A percentile compares a stretch with the other conserved stretches of the same genome.
These are phyloP conservation scores for Ambrosia hybrid DNA, from an alignment of 140 eudicot genomes.

Conservation along the genomic window DNA sequence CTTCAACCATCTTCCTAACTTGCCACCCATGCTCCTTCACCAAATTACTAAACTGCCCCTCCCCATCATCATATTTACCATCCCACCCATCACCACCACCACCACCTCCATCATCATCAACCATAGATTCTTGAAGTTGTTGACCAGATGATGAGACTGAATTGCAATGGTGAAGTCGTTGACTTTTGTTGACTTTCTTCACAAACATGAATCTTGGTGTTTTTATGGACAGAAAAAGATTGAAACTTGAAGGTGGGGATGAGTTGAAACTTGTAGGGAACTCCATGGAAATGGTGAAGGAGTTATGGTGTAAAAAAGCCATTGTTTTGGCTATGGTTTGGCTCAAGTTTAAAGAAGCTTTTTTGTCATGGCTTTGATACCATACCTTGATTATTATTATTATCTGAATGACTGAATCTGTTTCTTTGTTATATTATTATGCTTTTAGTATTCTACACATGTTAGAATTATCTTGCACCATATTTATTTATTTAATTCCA, in stretches of 20 bases:
- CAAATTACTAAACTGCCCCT: constrained; percentile 52
- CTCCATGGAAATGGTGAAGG: constrained; percentile 34
- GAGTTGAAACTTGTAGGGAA: constrained; percentile 15
- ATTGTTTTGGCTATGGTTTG: constrained; percentile 19
- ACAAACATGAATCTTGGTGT: constrained; percentile 17
- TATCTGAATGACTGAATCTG: background rate
- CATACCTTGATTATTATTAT: background rate
- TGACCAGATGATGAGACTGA: constrained; percentile 36
- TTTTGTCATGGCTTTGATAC: constrained; percentile 14
- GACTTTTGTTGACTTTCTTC: constrained; percentile 36
- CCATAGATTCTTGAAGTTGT: constrained; percentile 29
- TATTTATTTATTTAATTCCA: background rate
- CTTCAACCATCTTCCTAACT: constrained; percentile 81
- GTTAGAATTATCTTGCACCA: constrained; percentile 14
- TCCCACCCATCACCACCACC: constrained; percentile 18
- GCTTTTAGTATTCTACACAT: background rate
- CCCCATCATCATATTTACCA: constrained; percentile 24
- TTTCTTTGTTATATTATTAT: background rate
- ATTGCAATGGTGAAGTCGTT: constrained; percentile 21
- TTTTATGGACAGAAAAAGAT: constrained; percentile 29
- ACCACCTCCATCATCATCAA: constrained; percentile 17
- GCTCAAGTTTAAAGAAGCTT: constrained; percentile 3
- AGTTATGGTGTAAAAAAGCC: constrained; percentile 25
- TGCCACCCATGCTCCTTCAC: constrained; percentile 69
- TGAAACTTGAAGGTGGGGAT: constrained; percentile 24